Evolutionary conservation across 805 yeast species (phyloP).

Genomic region (Wickerhamomyces queroliae): DNA sequence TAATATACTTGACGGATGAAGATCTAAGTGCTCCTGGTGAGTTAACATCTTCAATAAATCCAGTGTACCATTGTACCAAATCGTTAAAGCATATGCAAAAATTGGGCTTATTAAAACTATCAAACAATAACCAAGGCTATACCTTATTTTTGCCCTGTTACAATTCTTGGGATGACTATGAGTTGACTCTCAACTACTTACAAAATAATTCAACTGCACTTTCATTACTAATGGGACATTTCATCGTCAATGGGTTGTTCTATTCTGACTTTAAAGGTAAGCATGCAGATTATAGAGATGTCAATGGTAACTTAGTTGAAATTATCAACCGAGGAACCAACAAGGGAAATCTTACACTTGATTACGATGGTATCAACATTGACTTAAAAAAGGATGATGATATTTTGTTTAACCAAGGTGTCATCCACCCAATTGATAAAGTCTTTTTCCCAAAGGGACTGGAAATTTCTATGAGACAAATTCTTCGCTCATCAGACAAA

Average conservation of each 20-base stretch:
- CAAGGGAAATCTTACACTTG: constrained; percentile 16
- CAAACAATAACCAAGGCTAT: constrained; percentile 56
- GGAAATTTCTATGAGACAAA: constrained; percentile 45
- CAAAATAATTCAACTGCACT: constrained; percentile 45
- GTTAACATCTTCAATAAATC: constrained; percentile 59
- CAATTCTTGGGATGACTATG: constrained; percentile 61
- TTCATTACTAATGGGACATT: constrained; percentile 45
- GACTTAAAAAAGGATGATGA: constrained; percentile 41
- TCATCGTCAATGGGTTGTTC: constrained; percentile 55
- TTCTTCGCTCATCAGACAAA: constrained; percentile 51
- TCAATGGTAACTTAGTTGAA: constrained; percentile 21
- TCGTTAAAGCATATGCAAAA: constrained; percentile 54
- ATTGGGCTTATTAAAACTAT: constrained; percentile 45
- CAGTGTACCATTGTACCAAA: constrained; percentile 55
- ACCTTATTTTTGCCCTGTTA: constrained; percentile 77
- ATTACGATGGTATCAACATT: constrained; percentile 17
- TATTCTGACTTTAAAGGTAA: constrained; percentile 54
- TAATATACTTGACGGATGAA: constrained; percentile 60
- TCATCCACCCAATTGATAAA: constrained; percentile 61
- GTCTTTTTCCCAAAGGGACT: constrained; percentile 54
- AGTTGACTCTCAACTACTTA: constrained; percentile 55
- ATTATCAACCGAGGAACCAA: constrained; percentile 10
- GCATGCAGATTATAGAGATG: constrained; percentile 22
- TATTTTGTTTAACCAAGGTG: constrained; percentile 77
- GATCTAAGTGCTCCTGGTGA: constrained; percentile 59